Evolutionary conservation across 1,284 basidiomycete species (phyloP), one percentile per base, ranked within the genome.

Genomic region (Sanguinoderma infundibulare): DNA sequence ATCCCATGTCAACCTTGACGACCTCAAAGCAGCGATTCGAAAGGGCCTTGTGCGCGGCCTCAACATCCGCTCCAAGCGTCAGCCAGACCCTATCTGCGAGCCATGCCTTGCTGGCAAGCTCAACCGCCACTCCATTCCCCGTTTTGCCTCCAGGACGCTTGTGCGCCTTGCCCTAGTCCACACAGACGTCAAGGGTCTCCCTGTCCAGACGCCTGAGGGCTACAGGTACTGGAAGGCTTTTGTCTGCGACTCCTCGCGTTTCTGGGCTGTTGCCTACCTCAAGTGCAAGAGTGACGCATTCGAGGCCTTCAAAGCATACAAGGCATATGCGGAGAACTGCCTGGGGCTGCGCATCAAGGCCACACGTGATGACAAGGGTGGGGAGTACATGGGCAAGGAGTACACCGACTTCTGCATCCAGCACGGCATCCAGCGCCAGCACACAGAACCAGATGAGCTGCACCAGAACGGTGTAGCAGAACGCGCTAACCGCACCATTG

Each of bases 41-140:
- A 53, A 53, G 38, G 52, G n/a, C 9, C 52, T 53, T 6, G 63
- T 65, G n/a, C 57, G 35, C 1, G 68, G 62, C 20, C 28, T 70
- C 49, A 63, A 36, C 20, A 58, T 66, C 50, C 51, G 44, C 36
- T 57, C 46, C 10, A 51, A 30, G 15, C 38, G 14, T 15, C 12
- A 35, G 24, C 60, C 55, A 15, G 57, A 57, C 30, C 51, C 61
- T 9, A 62, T 66, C 24, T 69, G 66, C 50, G 64, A 66, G 44
- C 64, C 62, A 17, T 63, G 34, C 34, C 34, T 34, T 34, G 34
- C 34, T 34, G 34, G 34, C 34, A 34, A 34, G 3, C 34, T 34
- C 34, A 34, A 34, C 3, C 34, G 34, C 34, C 34, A 34, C 34
- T 12, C 34, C 34, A 34, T 34, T 12, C 34, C 34, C 3, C 3